Evolutionary conservation across 164 flowering plant genomes (phyloP).

Genomic region (Tinospora cordifolia): DNA sequence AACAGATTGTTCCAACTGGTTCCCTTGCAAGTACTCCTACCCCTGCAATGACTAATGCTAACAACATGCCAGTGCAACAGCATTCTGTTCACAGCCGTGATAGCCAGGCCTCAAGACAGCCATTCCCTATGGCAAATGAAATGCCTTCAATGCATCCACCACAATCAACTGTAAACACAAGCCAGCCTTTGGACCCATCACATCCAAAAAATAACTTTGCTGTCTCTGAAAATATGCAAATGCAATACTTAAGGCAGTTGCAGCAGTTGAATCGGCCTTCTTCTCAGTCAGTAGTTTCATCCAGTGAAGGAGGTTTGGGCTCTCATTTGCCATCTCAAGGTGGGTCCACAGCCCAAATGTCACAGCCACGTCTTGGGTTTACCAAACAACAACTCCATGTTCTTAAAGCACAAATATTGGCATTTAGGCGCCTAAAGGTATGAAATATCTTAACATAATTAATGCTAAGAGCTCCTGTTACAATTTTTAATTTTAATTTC

Average conservation of each 20-base stretch:
- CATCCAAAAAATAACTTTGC: constrained; percentile 29
- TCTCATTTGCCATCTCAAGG: constrained; percentile 37
- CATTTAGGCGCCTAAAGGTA: constrained; percentile 93
- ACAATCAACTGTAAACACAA: constrained; percentile 40
- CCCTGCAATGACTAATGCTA: constrained; percentile 30
- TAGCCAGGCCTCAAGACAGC: constrained; percentile 46
- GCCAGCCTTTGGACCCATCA: constrained; percentile 42
- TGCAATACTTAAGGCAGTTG: constrained; percentile 51
- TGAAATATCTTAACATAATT: constrained; percentile 5
- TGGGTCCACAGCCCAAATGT: constrained; percentile 30
- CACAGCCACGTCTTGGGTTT: constrained; percentile 56
- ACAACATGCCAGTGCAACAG: constrained; percentile 43
- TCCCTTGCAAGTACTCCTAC: constrained; percentile 37
- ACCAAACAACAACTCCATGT: constrained; percentile 97
- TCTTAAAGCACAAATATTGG: constrained; percentile 92
- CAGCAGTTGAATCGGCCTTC: constrained; percentile 43
- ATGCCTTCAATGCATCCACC: constrained; percentile 53
- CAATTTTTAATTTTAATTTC: not conserved
- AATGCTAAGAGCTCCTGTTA: not conserved
- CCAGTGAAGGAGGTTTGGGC: constrained; percentile 36
- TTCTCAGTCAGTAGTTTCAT: constrained; percentile 37
- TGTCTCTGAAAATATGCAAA: constrained; percentile 43
- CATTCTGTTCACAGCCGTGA: constrained; percentile 43
- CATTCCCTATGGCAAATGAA: constrained; percentile 42
- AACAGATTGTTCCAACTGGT: constrained; percentile 43